Conservation (phyloP, 1,139 yeast species). For the Yarrowia galli region DNA sequence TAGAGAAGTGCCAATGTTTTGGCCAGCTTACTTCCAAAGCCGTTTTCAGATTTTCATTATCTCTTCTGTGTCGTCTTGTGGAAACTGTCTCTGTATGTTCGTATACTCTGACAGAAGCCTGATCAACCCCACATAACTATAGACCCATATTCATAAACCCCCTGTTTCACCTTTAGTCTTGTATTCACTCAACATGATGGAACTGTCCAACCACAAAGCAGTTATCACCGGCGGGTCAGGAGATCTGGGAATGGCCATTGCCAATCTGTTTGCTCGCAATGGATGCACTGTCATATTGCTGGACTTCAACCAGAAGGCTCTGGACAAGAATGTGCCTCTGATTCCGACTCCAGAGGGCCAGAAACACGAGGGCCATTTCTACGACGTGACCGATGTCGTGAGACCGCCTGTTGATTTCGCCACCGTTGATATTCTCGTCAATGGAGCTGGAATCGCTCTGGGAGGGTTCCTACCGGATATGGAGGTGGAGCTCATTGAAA, state of each 20-base stretch:
- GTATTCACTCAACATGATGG: background rate
- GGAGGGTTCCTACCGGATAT: constrained; percentile 12
- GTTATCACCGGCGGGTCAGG: constrained; percentile 82
- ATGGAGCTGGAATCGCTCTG: constrained; percentile 70
- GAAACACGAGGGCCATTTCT: constrained; percentile 46
- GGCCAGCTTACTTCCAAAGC: too few relatives aligned
- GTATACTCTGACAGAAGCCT: too few relatives aligned
- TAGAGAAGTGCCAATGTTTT: too few relatives aligned
- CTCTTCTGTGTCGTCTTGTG: too few relatives aligned
- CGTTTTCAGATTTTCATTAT: too few relatives aligned
- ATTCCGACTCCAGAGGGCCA: constrained; percentile 47
- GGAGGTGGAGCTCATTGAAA: constrained; percentile 23
- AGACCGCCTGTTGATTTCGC: constrained; percentile 42
- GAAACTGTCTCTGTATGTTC: too few relatives aligned
- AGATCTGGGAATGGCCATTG: constrained; percentile 76
- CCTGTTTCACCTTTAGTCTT: background rate
- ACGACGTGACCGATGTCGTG: constrained; percentile 57
- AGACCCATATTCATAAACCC: too few relatives aligned
- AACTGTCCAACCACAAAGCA: constrained; percentile 41
- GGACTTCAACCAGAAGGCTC: constrained; percentile 56
- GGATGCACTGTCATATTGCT: constrained; percentile 71
- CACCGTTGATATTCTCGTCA: constrained; percentile 60
- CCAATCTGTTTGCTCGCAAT: constrained; percentile 60
- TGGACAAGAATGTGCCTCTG: constrained; percentile 43
- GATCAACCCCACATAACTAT: too few relatives aligned